phyloP scores from a whole-genome alignment of 2,329 filamentous ascomycete genomes.

The Clarireedia homoeocarpa region DNA sequence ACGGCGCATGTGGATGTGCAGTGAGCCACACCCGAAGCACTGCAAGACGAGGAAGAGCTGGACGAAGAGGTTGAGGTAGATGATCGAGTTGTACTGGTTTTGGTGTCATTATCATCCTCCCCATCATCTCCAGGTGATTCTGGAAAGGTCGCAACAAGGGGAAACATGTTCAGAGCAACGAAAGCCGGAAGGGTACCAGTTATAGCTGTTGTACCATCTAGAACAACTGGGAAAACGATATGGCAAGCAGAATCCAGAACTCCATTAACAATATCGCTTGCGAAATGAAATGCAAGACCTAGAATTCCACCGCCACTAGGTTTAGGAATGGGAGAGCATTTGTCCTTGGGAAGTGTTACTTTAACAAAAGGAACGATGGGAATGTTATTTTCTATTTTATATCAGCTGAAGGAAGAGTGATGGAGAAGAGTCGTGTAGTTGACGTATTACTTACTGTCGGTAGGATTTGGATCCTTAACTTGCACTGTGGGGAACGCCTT shows the following conservation, averaged over 20 bases:
- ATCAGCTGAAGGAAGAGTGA: not conserved
- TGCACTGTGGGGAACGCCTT: not conserved
- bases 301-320: not conserved
- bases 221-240: not conserved
- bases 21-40: not conserved
- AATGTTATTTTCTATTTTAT: not conserved
- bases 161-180: not conserved
- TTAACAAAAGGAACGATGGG: not conserved
- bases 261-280: not conserved
- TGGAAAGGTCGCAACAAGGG: not conserved
- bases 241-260: slow-evolving; percentile 3
- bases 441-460: not conserved
- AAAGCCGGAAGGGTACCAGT: not conserved
- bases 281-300: not conserved
- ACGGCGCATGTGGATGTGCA: not conserved
- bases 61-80: not conserved
- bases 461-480: not conserved
- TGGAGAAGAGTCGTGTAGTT: not conserved
- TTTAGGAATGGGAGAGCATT: slow-evolving; percentile 3
- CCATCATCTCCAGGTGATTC: not conserved
- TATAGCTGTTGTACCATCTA: not conserved
- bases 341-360: not conserved
- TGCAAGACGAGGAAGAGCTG: slow-evolving; percentile 1
- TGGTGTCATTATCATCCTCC: not conserved
- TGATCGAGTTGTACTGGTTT: not conserved